A percentile compares a stretch with the other conserved stretches of the same genome.
phyloP scores from a whole-genome alignment of 768 basidiomycete species.

The Tephrocybe rancida region DNA sequence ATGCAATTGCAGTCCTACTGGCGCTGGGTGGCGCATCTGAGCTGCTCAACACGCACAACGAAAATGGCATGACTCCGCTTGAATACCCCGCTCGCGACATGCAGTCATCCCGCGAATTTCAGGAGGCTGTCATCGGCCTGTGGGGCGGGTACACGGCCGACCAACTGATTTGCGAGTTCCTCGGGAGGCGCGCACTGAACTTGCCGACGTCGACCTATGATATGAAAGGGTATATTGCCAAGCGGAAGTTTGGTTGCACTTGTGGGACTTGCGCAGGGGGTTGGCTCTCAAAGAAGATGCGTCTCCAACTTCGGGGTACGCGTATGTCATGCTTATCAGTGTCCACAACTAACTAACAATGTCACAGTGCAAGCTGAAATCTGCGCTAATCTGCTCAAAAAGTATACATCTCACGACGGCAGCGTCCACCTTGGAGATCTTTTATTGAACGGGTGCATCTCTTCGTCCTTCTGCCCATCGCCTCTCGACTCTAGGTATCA shows the following conservation, averaged over 20 bases:
- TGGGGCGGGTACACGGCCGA: conserved; percentile 1
- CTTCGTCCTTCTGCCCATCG: conserved; percentile 25
- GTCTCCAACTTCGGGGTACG: not conserved
- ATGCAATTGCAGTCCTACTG: conserved; percentile 14
- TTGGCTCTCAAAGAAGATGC: conserved; percentile 20
- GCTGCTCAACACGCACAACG: not conserved
- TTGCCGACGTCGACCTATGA: not conserved
- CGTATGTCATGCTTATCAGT: conserved; percentile 7
- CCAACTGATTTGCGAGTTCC: conserved; percentile 2
- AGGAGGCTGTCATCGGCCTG: not conserved
- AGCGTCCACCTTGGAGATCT: conserved; percentile 1
- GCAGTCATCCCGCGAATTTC: not conserved
- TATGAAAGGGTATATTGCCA: conserved; percentile 15
- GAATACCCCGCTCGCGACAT: not conserved
- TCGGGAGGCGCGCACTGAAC: not conserved
- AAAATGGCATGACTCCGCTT: not conserved
- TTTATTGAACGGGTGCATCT: conserved; percentile 4
- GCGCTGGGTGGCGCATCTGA: conserved; percentile 9
- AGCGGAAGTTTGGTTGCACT: conserved; percentile 24
- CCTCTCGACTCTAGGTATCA: no score
- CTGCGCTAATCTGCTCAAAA: conserved; percentile 9
- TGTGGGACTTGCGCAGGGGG: conserved; percentile 18
- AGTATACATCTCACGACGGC: not conserved
- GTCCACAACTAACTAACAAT: not conserved
- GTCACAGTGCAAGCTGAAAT: conserved; percentile 8